phyloP scores from a whole-genome alignment of 1,139 yeast genomes.

The Scheffersomyces segobiensis region DNA sequence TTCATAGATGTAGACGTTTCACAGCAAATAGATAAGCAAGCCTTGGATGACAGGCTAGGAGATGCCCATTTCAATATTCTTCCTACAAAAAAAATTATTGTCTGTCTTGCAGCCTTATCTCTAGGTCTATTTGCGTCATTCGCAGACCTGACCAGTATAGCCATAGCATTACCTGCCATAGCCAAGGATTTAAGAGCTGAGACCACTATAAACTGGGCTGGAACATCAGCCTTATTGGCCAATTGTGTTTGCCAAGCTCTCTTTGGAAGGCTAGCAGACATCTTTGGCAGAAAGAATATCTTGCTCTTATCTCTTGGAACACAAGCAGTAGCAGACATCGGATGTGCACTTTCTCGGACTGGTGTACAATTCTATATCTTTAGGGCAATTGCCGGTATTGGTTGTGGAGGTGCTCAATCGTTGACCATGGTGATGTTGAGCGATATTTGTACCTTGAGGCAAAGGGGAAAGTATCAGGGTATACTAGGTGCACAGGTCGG shows the following conservation, averaged over 20 bases:
- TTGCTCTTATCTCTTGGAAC: slow-evolving; percentile 15
- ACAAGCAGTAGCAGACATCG: slow-evolving; percentile 16
- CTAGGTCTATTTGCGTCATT: slow-evolving; percentile 28
- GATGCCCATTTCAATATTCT: slow-evolving; percentile 30
- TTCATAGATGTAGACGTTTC: neutral
- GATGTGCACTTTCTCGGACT: slow-evolving; percentile 19
- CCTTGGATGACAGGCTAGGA: slow-evolving; percentile 20
- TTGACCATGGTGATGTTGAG: slow-evolving; percentile 22
- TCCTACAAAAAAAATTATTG: slow-evolving; percentile 23
- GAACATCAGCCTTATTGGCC: slow-evolving; percentile 49
- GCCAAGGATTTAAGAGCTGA: slow-evolving; percentile 38
- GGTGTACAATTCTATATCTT: slow-evolving; percentile 21
- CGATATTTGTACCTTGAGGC: slow-evolving; percentile 21
- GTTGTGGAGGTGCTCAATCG: slow-evolving; percentile 20
- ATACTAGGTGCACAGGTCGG: slow-evolving; percentile 22
- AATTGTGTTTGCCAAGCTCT: slow-evolving; percentile 47
- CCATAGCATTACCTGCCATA: slow-evolving; percentile 38
- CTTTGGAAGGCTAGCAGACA: slow-evolving; percentile 40
- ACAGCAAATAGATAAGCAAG: neutral
- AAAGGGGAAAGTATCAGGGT: slow-evolving; percentile 23
- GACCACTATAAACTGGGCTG: slow-evolving; percentile 51
- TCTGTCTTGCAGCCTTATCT: slow-evolving; percentile 27
- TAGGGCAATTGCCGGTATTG: slow-evolving; percentile 22
- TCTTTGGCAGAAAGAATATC: slow-evolving; percentile 21
- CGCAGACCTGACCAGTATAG: slow-evolving; percentile 47